Percentiles rank a stretch among this genome's conserved stretches.
Evolutionary conservation across 257 asterid species (phyloP).

Genomic region (Solanum appendiculatum): DNA sequence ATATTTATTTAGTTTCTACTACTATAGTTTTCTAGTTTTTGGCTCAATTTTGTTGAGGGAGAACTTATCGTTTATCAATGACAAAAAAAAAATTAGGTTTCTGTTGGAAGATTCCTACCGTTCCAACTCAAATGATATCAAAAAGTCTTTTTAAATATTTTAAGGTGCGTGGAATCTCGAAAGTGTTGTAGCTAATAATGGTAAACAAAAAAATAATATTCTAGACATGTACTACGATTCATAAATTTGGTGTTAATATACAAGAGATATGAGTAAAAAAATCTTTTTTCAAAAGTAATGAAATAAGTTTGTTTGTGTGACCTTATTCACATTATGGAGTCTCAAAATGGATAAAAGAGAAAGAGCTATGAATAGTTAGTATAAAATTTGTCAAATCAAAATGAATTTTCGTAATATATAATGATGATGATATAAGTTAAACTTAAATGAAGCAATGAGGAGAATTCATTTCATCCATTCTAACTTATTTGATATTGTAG

Average conservation of each 20-base stretch:
- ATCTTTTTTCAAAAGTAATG: no score
- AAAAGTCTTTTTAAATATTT: no score
- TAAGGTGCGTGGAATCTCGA: not conserved
- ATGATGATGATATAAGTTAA: not conserved
- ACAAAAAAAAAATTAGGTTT: not conserved
- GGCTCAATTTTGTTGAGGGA: not conserved
- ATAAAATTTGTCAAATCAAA: not conserved
- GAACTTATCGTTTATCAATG: no score
- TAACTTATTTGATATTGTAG: not conserved
- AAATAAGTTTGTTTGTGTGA: not conserved
- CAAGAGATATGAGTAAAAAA: no score
- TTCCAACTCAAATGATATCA: no score
- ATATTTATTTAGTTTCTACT: not conserved
- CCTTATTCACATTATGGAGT: not conserved
- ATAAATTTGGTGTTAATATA: no score
- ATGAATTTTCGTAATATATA: no score
- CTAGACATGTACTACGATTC: not conserved
- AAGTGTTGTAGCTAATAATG: not conserved
- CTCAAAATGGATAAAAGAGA: not conserved
- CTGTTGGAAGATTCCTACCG: not conserved
- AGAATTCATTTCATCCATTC: not conserved
- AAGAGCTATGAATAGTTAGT: fast-evolving
- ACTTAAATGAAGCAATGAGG: not conserved
- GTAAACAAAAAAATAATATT: not conserved
- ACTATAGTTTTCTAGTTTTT: not conserved